Base-by-base conservation (phyloP, 2,329 filamentous ascomycete species). In the Amylocarpus encephaloides region DNA sequence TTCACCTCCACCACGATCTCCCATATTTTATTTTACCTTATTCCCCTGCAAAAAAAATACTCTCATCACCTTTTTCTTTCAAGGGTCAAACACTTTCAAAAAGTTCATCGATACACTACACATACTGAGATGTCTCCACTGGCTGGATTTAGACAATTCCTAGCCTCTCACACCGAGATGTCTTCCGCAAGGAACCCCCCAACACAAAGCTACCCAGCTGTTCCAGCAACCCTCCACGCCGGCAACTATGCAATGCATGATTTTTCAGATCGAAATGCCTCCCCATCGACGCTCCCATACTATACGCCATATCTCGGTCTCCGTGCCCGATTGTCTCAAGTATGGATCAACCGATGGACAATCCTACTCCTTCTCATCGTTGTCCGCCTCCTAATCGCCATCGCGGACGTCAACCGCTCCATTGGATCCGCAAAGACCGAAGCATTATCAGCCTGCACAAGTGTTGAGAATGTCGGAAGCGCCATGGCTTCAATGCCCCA, bases 271-370 rank as follows among this genome's bases (percentile, higher is more conserved):
- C 40, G 53, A 15, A 33, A 57, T 15, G 33, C 45, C 29, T 56
- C 54, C 43, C 65, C 78, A 66, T 76, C 75, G 67, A 83, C 86
- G 56, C 78, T 81, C 68, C 80, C 80, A 67, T 80, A 80, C 65
- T 78, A 86, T 64, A 96, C 90, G 57, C 92, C 93, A 55, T 97
- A 97, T 68, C 86, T 98, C 56, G 90, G 91, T 62, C 82, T 96
- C 65, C 82, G 83, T 64, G 85, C 92, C 62, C 85, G 91, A 63
- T 78, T 97, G 62, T 97, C 93, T 46, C 93, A 98, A 74, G 79
- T 94, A 68, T 96, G 92, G 90, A 83, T 98, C 73, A 97, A 98
- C 74, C 82, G 88, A 69, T 98, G 93, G 93, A 97, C 93, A 35
- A 76, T 97, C 53, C 77, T 98, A 43, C 76, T 97, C 43, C 69